Evolutionary conservation across 305 asterid genomes (phyloP), one percentile per base, ranked within the genome.

Genomic region (Fraxinus greggii): DNA sequence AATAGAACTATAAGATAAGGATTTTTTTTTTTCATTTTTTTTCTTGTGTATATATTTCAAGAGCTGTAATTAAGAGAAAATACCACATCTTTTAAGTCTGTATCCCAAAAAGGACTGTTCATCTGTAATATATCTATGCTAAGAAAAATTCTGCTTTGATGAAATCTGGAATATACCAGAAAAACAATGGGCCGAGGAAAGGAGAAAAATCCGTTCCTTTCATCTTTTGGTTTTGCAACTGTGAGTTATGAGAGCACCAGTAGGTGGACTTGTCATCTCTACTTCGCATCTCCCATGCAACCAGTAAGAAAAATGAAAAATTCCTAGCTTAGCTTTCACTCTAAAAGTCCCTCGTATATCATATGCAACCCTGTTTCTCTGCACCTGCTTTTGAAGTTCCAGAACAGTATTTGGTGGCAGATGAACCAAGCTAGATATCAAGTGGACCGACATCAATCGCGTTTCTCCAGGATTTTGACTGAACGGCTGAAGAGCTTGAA

Each of bases 181-280:
- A 73, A 67, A 83, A 72, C 40, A 77, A 69, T 24, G 23, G 72
- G 10, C 17, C 3, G 73, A 54, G 10, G 36, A 54, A 33, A 75
- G 61, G 75, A 21, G 54, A 32, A 15, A 38, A 12, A 12, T 63
- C 36, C 32, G 0, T 77, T 19, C 79, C 69, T 81, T 75, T 89
- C 82, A 95, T 85, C 89, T 90, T 88, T 89, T 93, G n/a, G 94
- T 91, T 78, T 78, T 91, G 92, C 99, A 94, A 79, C 72, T 89
- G 72, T 87, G 92, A 0, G 92, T 78, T 32, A 92, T 76, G 82
- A 94, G 87, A 21, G 86, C 78, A 3, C 99, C 92, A 24, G 83
- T 87, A 0, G 97, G 99, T 7, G 98, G 99, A 85, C 93, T 86
- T 36, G 94, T 92, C 89, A 95, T 91, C 86, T 93, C 97, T 85